Evolutionary conservation across 176 grass and related monocot species (phyloP).

Genomic region (Ampelocalamus luodianensis): DNA sequence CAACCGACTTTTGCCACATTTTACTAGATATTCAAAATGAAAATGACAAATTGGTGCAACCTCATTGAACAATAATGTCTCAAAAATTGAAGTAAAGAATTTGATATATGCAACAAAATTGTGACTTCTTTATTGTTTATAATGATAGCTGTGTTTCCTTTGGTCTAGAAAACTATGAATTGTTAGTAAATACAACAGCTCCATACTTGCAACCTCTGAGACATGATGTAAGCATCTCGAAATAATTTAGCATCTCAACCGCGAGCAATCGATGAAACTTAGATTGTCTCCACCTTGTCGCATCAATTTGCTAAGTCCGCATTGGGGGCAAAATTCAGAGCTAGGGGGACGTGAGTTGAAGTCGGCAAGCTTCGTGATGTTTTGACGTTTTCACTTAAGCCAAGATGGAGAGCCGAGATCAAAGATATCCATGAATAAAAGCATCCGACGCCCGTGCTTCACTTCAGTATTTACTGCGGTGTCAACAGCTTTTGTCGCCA

Average conservation of each 20-base stretch:
- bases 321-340: too few species aligned
- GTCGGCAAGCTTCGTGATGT: too few species aligned
- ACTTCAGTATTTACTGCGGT: too few species aligned
- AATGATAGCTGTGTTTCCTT: neutral
- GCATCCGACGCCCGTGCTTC: too few species aligned
- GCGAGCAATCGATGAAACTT: conserved; percentile 22
- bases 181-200: neutral
- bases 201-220: conserved; percentile 25
- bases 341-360: too few species aligned
- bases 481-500: too few species aligned
- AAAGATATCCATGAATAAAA: too few species aligned
- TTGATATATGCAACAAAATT: conserved; percentile 17
- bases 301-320: too few species aligned
- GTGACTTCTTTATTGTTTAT: conserved; percentile 14
- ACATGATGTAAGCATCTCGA: neutral
- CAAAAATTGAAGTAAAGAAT: conserved; percentile 10
- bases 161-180: conserved; percentile 1
- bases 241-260: conserved; percentile 27
- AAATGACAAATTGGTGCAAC: neutral
- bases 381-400: too few species aligned
- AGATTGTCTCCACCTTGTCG: conserved; percentile 1
- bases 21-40: conserved; percentile 21
- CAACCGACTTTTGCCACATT: neutral
- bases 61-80: conserved; percentile 21
- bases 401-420: too few species aligned